These are phyloP conservation scores for Apiospora malaysiana DNA, from an alignment of 2,329 filamentous ascomycete genomes.

Conservation along the genomic window DNA sequence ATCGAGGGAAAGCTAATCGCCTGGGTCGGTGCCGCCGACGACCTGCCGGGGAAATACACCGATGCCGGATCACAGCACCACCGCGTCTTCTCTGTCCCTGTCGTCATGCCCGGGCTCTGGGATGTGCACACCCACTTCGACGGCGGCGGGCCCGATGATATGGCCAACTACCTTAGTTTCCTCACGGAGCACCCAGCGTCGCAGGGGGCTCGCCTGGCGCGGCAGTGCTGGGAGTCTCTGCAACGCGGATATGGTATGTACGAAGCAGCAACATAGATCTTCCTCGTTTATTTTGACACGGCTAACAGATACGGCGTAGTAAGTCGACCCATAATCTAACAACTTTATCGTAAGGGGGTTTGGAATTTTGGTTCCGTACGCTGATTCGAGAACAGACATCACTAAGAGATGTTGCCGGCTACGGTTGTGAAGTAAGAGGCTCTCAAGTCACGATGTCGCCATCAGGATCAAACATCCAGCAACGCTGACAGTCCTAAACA, in stretches of 20 bases:
- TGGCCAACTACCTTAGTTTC: conserved; percentile 28
- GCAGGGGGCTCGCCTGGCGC: conserved; percentile 40
- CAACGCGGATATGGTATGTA: conserved; percentile 40
- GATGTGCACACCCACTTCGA: conserved; percentile 43
- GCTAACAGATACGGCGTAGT: background rate
- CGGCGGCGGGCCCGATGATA: conserved; percentile 30
- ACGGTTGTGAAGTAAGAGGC: conserved; percentile 39
- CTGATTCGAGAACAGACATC: conserved; percentile 32
- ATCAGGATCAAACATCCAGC: background rate
- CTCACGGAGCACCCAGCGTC: conserved; percentile 39
- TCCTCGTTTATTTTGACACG: background rate
- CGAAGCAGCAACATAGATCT: no score
- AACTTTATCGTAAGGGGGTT: background rate
- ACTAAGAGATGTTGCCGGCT: conserved; percentile 42
- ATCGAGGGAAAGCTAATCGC: conserved; percentile 44
- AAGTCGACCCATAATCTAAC: background rate
- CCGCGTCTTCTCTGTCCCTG: conserved; percentile 35
- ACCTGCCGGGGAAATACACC: conserved; percentile 39
- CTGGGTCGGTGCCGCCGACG: conserved; percentile 43
- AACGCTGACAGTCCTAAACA: background rate
- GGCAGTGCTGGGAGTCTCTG: conserved; percentile 44
- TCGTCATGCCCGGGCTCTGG: conserved; percentile 44
- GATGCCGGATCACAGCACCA: conserved; percentile 29
- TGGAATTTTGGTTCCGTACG: background rate
- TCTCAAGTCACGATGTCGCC: background rate